Conservation (phyloP, 108 stramenopile species). For the Poteriospumella lacustris region DNA sequence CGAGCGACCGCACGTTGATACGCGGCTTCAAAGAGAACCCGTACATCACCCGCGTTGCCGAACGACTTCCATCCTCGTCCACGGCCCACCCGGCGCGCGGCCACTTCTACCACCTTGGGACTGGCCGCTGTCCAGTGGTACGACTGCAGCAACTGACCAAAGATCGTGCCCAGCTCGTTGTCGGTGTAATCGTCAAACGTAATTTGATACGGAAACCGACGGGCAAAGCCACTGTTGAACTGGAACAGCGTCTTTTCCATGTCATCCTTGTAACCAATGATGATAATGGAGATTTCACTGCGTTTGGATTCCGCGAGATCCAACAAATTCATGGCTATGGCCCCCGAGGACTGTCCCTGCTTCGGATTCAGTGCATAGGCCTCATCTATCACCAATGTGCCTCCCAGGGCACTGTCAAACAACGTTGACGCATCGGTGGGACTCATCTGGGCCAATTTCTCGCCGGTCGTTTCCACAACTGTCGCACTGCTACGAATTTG, state of each 20-base stretch:
- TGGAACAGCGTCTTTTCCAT: conserved; percentile 2
- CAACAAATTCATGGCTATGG: neutral
- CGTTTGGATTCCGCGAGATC: neutral
- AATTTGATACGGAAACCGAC: conserved; percentile 11
- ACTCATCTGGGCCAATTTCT: neutral
- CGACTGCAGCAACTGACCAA: conserved; percentile 25
- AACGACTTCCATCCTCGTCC: conserved; percentile 21
- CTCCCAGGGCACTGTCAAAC: conserved; percentile 15
- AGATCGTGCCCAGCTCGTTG: neutral
- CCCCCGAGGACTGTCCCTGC: neutral
- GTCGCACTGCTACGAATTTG: neutral
- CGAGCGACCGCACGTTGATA: neutral
- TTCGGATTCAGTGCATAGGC: conserved; percentile 16
- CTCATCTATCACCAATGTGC: conserved; percentile 45
- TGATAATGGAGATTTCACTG: neutral
- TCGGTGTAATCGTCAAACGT: conserved; percentile 22
- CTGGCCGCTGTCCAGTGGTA: conserved; percentile 31
- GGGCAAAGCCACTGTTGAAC: conserved; percentile 5
- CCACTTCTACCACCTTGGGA: conserved; percentile 34
- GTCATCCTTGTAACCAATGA: conserved; percentile 22
- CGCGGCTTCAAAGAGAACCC: conserved; percentile 3
- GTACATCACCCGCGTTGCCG: conserved; percentile 27
- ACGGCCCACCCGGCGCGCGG: conserved; percentile 33
- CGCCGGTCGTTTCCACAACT: neutral
- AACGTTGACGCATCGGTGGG: neutral